Percentiles rank a stretch among this genome's conserved stretches.
phyloP scores from a whole-genome alignment of 352 stramenopile species.

The Blastocystis sp. region DNA sequence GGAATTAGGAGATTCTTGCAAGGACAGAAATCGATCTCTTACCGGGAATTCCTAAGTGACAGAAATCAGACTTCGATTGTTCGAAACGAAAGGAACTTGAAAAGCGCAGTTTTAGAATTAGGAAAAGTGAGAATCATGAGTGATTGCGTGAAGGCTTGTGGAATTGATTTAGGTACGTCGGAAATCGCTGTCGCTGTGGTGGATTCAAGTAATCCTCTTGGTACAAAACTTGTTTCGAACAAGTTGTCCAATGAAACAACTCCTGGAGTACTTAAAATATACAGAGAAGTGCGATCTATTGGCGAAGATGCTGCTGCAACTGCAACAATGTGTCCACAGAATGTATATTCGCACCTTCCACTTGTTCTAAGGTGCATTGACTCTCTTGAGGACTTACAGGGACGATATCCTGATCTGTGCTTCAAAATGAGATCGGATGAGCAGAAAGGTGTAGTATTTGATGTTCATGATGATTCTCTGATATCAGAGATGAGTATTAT shows the following conservation, averaged over 20 bases:
- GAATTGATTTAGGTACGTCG: slow-evolving; percentile 67
- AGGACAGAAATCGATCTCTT: background rate
- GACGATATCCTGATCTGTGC: slow-evolving; percentile 59
- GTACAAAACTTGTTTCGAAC: slow-evolving; percentile 23
- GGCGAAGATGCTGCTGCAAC: slow-evolving; percentile 41
- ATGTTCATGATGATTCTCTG: slow-evolving; percentile 2
- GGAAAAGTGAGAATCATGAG: background rate
- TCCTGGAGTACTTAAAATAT: slow-evolving; percentile 52
- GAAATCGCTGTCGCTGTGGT: slow-evolving; percentile 56
- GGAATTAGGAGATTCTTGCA: background rate
- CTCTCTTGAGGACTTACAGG: background rate
- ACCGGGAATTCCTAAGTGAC: background rate
- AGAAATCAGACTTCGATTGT: slow-evolving; percentile 3
- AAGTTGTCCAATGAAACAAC: slow-evolving; percentile 59
- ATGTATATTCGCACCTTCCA: slow-evolving; percentile 23
- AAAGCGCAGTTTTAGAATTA: background rate
- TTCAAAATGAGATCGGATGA: background rate
- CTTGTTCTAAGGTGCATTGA: slow-evolving; percentile 17
- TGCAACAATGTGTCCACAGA: slow-evolving; percentile 35
- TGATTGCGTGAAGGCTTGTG: slow-evolving; percentile 1
- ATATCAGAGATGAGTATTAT: slow-evolving; percentile 26
- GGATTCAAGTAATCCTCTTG: slow-evolving; percentile 14
- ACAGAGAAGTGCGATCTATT: slow-evolving; percentile 20
- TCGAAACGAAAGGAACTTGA: slow-evolving; percentile 8
- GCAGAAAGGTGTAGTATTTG: background rate